phyloP scores from a whole-genome alignment of 169 alveolate genomes.

The Eimeria praecox region DNA sequence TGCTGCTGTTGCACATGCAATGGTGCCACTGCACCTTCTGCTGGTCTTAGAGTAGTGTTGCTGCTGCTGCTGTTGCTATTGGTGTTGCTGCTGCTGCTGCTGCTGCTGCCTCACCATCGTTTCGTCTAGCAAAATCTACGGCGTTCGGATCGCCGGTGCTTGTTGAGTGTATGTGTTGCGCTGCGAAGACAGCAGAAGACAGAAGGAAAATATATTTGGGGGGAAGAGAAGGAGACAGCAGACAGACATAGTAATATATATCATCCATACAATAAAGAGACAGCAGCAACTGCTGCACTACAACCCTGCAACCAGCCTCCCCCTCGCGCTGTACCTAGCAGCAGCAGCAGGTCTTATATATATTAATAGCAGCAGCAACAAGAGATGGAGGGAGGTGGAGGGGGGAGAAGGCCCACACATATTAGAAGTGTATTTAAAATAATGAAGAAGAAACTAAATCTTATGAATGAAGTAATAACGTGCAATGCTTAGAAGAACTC shows the following conservation, averaged over 20 bases:
- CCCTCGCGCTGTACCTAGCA: not conserved
- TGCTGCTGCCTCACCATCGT: slow-evolving; percentile 1
- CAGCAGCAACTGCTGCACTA: too few species aligned
- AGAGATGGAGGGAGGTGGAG: not conserved
- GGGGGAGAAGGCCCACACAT: not conserved
- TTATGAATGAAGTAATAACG: not conserved
- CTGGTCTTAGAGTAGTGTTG: too few species aligned
- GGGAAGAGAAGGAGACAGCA: not conserved
- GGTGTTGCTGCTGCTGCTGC: not conserved
- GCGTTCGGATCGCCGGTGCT: too few species aligned
- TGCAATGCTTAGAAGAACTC: not conserved
- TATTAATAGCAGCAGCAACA: not conserved
- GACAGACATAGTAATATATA: too few species aligned
- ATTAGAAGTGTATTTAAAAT: not conserved
- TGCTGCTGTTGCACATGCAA: not conserved
- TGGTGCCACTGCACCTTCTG: not conserved
- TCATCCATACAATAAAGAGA: too few species aligned
- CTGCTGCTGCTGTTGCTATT: not conserved
- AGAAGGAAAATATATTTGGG: not conserved
- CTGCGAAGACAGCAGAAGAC: not conserved
- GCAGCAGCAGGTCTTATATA: slow-evolving; percentile 1
- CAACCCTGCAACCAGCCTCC: too few species aligned
- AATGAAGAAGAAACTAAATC: not conserved
- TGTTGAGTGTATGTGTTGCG: too few species aligned
- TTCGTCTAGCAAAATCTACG: not conserved